Base-by-base conservation (phyloP, 176 grass and related monocot species). In the Avena sativa region DNA sequence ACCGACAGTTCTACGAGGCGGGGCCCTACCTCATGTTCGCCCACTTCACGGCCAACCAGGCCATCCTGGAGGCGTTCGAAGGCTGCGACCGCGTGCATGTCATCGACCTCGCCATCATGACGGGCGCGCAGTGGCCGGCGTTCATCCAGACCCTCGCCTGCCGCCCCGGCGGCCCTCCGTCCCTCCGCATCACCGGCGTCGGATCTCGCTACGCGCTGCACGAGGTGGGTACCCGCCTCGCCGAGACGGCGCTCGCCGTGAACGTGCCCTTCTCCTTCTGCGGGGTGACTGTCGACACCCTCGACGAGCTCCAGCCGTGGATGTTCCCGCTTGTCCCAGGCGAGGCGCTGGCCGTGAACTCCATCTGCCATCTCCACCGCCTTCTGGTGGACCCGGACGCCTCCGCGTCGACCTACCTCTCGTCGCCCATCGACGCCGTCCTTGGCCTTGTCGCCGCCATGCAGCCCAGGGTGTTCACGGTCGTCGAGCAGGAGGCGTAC, bases 1-100 rank as follows among this genome's bases (percentile, higher is more conserved):
- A 89, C 66, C 81, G 67, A 26, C 77, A 90, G 12, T 98, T 93
- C 88, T 93, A 98, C 69, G 93, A 93, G 21, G 86, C 84, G 4
- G 91, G 88, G 67, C 95, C 95, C 0, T 93, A 91, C 88, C 83
- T 98, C n/a, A 93, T 92, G 84, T 98, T 98, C 61, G 91, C 91
- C 3, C 86, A 95, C 75, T 89, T 90, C 83, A 89, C 88, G 19
- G 87, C 92, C 14, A 97, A 94, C 66, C 80, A 86, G 72, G 92
- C 90, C 47, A 97, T 97, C 67, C 84, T 97, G 0, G 82, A 86
- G 11, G 88, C 86, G 11, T 82, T 83, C 9, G 84, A 67, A 1
- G 75, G 83, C 40, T 86, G 81, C 78, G 44, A 52, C 3, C 28
- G 44, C 17, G 79, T 97, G 8, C 94, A 97, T 59, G 53, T 94